phyloP scores from a whole-genome alignment of 116 monocot species.

The Iris pallida region DNA sequence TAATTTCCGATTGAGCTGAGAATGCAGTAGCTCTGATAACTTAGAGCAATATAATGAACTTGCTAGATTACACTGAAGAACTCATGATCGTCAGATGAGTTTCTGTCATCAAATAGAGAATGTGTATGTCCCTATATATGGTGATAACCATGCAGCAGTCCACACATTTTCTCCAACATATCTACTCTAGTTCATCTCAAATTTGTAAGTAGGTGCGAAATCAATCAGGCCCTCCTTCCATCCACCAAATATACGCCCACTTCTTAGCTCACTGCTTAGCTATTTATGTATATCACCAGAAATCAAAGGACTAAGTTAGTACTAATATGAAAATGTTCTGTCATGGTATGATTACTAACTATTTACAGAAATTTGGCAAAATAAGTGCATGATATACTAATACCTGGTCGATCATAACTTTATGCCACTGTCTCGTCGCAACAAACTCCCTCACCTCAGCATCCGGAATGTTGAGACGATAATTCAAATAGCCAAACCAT shows the following conservation, averaged over 20 bases:
- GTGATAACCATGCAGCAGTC: too few relatives aligned
- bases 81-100: too few relatives aligned
- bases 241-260: slow-evolving; percentile 53
- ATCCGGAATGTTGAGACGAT: slow-evolving; percentile 51
- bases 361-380: background rate
- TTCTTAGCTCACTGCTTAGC: slow-evolving; percentile 53
- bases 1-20: too few relatives aligned
- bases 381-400: background rate
- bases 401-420: slow-evolving; percentile 64
- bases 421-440: slow-evolving; percentile 40
- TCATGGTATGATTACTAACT: too few relatives aligned
- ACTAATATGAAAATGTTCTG: background rate
- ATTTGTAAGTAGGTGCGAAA: slow-evolving; percentile 79
- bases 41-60: too few relatives aligned
- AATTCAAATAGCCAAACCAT: slow-evolving; percentile 81
- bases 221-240: slow-evolving; percentile 60
- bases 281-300: slow-evolving; percentile 6
- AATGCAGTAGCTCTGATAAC: too few relatives aligned
- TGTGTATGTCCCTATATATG: too few relatives aligned
- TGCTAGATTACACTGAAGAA: too few relatives aligned
- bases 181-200: slow-evolving; percentile 34
- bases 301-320: slow-evolving; percentile 3
- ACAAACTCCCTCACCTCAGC: slow-evolving; percentile 36
- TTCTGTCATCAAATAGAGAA: too few relatives aligned
- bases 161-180: slow-evolving; percentile 54